phyloP scores from a whole-genome alignment of 495 filamentous ascomycete species.

The Penicillium psychrofluorescens region DNA sequence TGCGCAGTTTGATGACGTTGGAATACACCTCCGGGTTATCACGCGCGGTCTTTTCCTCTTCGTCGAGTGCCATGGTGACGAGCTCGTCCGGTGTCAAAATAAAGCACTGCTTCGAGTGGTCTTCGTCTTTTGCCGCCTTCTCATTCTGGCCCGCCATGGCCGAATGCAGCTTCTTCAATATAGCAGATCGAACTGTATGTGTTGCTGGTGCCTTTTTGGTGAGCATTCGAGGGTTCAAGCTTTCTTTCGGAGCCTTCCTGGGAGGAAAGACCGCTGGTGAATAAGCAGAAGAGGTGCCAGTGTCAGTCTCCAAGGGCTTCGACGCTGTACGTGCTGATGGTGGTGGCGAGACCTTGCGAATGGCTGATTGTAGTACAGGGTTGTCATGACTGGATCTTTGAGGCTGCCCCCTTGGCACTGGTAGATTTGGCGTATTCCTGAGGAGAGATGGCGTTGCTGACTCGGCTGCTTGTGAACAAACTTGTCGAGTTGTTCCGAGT shows the following conservation, averaged over 20 bases:
- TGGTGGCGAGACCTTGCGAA: conserved; percentile 36
- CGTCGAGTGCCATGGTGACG: conserved; percentile 70
- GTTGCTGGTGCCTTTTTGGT: conserved; percentile 55
- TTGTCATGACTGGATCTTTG: neutral
- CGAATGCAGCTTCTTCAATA: conserved; percentile 66
- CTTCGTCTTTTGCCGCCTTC: conserved; percentile 39
- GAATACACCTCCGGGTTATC: conserved; percentile 63
- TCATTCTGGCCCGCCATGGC: conserved; percentile 66
- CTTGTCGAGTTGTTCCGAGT: neutral
- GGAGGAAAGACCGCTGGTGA: conserved; percentile 16
- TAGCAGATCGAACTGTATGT: conserved; percentile 58
- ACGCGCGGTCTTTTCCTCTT: conserved; percentile 71
- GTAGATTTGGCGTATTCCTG: too few relatives aligned
- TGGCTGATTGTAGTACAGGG: conserved; percentile 12
- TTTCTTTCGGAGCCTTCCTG: conserved; percentile 35
- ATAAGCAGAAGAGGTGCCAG: conserved; percentile 1
- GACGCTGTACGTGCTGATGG: conserved; percentile 15
- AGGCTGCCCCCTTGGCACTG: neutral
- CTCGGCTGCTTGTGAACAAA: too few relatives aligned
- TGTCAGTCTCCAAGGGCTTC: conserved; percentile 5
- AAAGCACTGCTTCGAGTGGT: conserved; percentile 49
- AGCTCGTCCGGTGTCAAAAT: conserved; percentile 61
- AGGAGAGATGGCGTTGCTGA: too few relatives aligned
- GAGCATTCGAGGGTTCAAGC: conserved; percentile 76
- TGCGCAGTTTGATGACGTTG: conserved; percentile 73